These are phyloP conservation scores for Avena sativa DNA, from an alignment of 176 grass and related monocot genomes.

Conservation along the genomic window DNA sequence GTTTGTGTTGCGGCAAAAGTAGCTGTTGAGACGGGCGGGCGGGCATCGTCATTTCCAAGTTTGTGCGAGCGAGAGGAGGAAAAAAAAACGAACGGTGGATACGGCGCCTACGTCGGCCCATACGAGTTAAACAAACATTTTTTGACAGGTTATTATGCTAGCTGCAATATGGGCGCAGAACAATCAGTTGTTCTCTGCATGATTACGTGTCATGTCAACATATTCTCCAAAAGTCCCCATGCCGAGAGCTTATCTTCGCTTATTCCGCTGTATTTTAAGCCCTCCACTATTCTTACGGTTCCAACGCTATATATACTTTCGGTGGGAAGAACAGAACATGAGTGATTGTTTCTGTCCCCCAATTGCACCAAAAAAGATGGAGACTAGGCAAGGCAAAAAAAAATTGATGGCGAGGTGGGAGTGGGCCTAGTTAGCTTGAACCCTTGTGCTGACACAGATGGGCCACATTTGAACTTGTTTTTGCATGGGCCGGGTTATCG, in stretches of 20 bases:
- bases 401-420: no score
- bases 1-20: no score
- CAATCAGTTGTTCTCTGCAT: neutral
- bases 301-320: neutral
- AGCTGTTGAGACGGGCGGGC: neutral
- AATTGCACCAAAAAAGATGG: no score
- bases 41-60: neutral
- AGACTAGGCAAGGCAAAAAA: no score
- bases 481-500: no score
- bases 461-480: no score
- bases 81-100: neutral
- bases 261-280: neutral
- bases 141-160: neutral
- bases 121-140: neutral
- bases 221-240: neutral
- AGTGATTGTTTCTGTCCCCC: neutral
- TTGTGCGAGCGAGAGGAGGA: neutral
- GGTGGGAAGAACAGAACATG: neutral
- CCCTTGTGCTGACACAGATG: no score
- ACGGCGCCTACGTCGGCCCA: neutral
- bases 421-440: no score
- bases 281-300: neutral
- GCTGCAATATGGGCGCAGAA: neutral
- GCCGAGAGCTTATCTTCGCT: neutral
- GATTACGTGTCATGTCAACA: constrained; percentile 7